Percentiles rank a stretch among this genome's conserved stretches.
phyloP scores from a whole-genome alignment of 179 eudicot genomes.

The Patellifolia procumbens region DNA sequence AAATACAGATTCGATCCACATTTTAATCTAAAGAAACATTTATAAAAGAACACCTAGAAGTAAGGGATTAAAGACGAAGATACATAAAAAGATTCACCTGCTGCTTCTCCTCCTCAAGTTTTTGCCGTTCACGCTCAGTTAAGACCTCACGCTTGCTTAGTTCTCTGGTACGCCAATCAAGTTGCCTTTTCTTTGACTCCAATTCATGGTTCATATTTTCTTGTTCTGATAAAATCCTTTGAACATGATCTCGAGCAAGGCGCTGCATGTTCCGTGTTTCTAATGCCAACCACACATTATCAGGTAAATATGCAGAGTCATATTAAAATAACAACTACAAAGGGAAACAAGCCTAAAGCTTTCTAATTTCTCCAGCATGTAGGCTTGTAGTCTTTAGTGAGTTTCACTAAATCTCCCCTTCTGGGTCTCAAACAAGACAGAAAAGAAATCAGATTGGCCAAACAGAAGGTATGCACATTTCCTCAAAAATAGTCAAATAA shows the following conservation, averaged over 20 bases:
- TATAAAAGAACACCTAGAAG: not conserved
- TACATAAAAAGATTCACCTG: slow-evolving; percentile 31
- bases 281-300: no score
- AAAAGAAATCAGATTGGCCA: not conserved
- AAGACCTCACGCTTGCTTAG: slow-evolving; percentile 46
- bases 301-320: no score
- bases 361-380: not conserved
- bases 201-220: slow-evolving; percentile 49
- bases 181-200: slow-evolving; percentile 45
- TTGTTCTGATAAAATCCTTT: slow-evolving; percentile 45
- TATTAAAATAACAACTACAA: not conserved
- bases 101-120: slow-evolving; percentile 48
- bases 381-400: not conserved
- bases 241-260: slow-evolving; percentile 42
- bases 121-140: slow-evolving; percentile 50
- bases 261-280: slow-evolving; percentile 59
- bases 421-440: not conserved
- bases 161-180: slow-evolving; percentile 50
- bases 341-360: not conserved
- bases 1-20: not conserved
- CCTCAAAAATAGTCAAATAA: not conserved
- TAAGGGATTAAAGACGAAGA: not conserved
- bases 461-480: not conserved
- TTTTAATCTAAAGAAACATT: not conserved
- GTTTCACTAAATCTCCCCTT: not conserved